phyloP scores from a whole-genome alignment of 108 stramenopile genomes.

The Pseudonitzschia pungens region DNA sequence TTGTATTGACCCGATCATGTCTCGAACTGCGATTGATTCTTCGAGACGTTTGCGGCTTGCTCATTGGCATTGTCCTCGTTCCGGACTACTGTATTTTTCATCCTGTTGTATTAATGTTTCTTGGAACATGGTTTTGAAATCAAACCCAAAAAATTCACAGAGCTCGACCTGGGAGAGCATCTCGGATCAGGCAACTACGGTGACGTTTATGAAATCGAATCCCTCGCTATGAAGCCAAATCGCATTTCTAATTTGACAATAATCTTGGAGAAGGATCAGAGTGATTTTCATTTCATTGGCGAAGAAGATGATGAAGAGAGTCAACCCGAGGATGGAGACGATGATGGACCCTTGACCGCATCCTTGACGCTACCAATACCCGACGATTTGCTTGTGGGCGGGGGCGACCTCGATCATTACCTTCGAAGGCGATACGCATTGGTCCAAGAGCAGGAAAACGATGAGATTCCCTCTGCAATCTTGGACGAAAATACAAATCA shows the following conservation, averaged over 20 bases:
- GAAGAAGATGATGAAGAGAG: background rate
- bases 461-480: background rate
- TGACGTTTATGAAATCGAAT: slow-evolving; percentile 11
- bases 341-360: background rate
- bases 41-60: background rate
- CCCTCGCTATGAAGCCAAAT: background rate
- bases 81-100: background rate
- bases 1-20: too few species aligned
- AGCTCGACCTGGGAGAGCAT: slow-evolving; percentile 8
- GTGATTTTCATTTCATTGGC: background rate
- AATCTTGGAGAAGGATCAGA: background rate
- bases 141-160: background rate
- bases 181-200: slow-evolving; percentile 12
- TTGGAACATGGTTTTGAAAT: background rate
- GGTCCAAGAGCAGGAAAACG: background rate
- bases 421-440: background rate
- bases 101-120: background rate
- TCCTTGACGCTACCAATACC: slow-evolving; percentile 1
- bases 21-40: background rate
- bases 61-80: background rate
- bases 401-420: background rate
- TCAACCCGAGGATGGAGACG: background rate
- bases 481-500: background rate
- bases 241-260: background rate
- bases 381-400: background rate